phyloP scores from a whole-genome alignment of 768 basidiomycete genomes.

The Piloderma croceum region DNA sequence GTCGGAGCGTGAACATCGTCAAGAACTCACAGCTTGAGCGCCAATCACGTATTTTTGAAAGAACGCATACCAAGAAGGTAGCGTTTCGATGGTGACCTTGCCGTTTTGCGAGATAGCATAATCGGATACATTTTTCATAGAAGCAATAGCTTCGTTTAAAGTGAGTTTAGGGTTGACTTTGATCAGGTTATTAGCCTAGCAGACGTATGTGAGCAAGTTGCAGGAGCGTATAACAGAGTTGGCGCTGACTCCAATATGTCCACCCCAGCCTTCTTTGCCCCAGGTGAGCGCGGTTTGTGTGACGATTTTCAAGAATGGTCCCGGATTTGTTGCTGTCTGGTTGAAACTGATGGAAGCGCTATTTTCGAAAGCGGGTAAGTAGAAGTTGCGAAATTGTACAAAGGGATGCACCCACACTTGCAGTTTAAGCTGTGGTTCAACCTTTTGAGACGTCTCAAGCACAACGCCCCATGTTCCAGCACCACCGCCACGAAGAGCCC shows the following conservation, averaged over 20 bases:
- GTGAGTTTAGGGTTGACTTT: constrained; percentile 27
- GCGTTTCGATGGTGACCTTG: constrained; percentile 23
- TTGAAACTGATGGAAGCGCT: constrained; percentile 25
- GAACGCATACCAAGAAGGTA: constrained; percentile 27
- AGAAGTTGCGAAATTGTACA: no score
- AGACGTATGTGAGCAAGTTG: neutral
- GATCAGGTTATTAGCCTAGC: constrained; percentile 21
- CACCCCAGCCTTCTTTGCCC: constrained; percentile 34
- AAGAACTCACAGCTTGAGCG: constrained; percentile 19
- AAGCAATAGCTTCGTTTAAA: constrained; percentile 19
- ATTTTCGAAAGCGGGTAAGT: no score
- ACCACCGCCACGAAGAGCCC: constrained; percentile 39
- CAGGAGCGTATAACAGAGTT: neutral
- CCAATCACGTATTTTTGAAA: constrained; percentile 26
- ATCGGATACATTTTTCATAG: constrained; percentile 22
- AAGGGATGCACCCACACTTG: constrained; percentile 19
- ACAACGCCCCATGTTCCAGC: constrained; percentile 33
- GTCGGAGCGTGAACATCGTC: neutral
- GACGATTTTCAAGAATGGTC: constrained; percentile 21
- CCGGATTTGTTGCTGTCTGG: constrained; percentile 14
- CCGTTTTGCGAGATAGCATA: constrained; percentile 25
- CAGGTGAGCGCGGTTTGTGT: constrained; percentile 27
- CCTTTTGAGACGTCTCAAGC: constrained; percentile 15
- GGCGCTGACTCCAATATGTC: constrained; percentile 23
- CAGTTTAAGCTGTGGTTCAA: constrained; percentile 17